These are phyloP conservation scores for Fragaria vesca DNA, from an alignment of 306 rosid species.

Conservation along the genomic window DNA sequence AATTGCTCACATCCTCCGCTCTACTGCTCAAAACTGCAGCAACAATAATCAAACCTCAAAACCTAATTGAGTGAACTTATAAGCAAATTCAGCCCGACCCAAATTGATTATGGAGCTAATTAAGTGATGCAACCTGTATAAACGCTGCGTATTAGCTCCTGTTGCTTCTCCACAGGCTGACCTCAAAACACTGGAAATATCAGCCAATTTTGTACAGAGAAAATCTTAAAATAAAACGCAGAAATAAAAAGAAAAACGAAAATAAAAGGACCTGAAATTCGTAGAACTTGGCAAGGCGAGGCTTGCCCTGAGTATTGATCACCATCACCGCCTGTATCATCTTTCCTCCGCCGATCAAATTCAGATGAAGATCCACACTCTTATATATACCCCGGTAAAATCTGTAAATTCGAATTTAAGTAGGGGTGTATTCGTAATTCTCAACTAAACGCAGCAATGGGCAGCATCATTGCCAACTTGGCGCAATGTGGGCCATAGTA, in stretches of 20 bases:
- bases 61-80: neutral
- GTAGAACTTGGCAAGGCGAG: conserved; percentile 87
- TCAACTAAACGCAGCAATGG: too few relatives aligned
- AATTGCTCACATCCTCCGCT: conserved; percentile 89
- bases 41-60: neutral
- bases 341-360: conserved; percentile 9
- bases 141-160: conserved; percentile 79
- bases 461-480: neutral
- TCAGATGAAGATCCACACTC: neutral
- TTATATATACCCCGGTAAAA: neutral
- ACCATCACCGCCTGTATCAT: conserved; percentile 90
- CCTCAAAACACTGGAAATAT: conserved; percentile 30
- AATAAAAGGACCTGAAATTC: conserved; percentile 58
- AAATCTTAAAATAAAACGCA: neutral
- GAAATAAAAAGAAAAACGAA: neutral
- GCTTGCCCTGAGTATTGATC: conserved; percentile 88
- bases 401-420: neutral
- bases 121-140: conserved; percentile 58
- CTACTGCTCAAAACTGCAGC: conserved; percentile 73
- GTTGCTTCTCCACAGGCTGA: conserved; percentile 87
- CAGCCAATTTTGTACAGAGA: conserved; percentile 6
- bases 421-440: neutral
- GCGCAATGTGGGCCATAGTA: neutral
- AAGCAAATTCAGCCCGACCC: conserved; percentile 11
- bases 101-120: neutral